phyloP scores from a whole-genome alignment of 441 rosid genomes.

The Erodium texanum region DNA sequence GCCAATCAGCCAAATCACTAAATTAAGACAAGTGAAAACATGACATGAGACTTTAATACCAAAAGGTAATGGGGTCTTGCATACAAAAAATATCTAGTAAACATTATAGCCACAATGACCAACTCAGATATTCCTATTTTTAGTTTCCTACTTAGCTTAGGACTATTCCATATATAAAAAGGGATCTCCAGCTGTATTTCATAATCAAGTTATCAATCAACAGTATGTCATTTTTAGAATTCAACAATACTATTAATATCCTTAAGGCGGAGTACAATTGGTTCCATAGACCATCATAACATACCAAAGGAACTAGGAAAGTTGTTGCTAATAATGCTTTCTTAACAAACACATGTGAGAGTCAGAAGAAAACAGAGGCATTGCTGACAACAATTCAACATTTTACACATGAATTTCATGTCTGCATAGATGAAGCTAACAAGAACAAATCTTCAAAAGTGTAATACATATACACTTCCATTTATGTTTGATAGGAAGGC shows the following conservation, averaged over 20 bases:
- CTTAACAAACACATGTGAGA: not conserved
- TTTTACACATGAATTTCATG: not conserved
- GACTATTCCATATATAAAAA: no score
- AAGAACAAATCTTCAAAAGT: not conserved
- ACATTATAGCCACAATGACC: not conserved
- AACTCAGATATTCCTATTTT: not conserved
- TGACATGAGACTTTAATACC: not conserved
- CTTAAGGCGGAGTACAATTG: not conserved
- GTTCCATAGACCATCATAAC: not conserved
- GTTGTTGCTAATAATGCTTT: not conserved
- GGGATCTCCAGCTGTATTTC: no score
- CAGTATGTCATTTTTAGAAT: no score
- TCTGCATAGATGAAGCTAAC: not conserved
- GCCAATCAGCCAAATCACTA: conserved; percentile 98
- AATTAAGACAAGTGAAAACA: conserved; percentile 17
- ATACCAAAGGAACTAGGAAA: not conserved
- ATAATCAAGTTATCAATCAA: no score
- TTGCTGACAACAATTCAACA: not conserved
- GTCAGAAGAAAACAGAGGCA: not conserved
- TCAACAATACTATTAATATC: not conserved
- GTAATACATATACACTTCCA: not conserved
- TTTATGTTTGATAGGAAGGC: not conserved
- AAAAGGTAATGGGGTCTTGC: not conserved
- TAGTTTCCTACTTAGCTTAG: no score
- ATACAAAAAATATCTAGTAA: not conserved